A percentile compares a stretch with the other conserved stretches of the same genome.
These are phyloP conservation scores for Pseudopithomyces chartarum DNA, from an alignment of 2,329 filamentous ascomycete genomes.

Conservation along the genomic window DNA sequence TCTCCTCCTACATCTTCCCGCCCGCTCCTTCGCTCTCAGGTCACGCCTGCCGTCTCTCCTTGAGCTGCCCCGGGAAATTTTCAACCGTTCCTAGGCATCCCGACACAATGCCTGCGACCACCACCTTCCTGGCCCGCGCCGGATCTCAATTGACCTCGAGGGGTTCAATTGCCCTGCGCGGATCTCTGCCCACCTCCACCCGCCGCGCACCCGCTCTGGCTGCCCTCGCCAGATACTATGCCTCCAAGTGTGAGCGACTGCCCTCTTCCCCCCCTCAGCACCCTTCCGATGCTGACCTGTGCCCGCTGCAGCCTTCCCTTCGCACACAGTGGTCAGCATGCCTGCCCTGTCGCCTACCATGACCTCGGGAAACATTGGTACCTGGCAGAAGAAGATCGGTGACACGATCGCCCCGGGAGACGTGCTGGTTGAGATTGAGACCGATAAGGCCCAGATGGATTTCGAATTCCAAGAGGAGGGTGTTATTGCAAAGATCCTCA, in stretches of 20 bases:
- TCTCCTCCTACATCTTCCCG: slow-evolving; percentile 23
- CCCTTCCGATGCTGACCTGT: slow-evolving; percentile 33
- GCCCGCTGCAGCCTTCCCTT: slow-evolving; percentile 76
- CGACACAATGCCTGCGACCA: slow-evolving; percentile 60
- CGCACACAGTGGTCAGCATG: slow-evolving; percentile 96
- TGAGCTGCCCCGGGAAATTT: slow-evolving; percentile 25
- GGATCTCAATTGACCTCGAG: slow-evolving; percentile 50
- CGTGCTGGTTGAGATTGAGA: slow-evolving; percentile 97
- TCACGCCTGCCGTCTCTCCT: slow-evolving; percentile 31
- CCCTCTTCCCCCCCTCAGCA: no score
- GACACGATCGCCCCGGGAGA: slow-evolving; percentile 88
- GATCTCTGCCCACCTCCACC: slow-evolving; percentile 50
- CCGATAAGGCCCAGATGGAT: slow-evolving; percentile 99
- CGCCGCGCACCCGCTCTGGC: slow-evolving; percentile 59
- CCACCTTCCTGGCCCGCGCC: slow-evolving; percentile 52
- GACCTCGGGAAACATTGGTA: slow-evolving; percentile 93
- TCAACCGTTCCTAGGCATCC: slow-evolving; percentile 36
- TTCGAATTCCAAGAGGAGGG: slow-evolving; percentile 99
- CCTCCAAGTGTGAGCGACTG: slow-evolving; percentile 65
- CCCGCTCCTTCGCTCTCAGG: slow-evolving; percentile 29
- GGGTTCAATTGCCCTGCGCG: slow-evolving; percentile 50
- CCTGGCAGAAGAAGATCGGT: slow-evolving; percentile 97
- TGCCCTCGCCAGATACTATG: slow-evolving; percentile 69
- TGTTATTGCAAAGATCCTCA: slow-evolving; percentile 90
- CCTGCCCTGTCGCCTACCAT: slow-evolving; percentile 97